Conservation (phyloP, 2,329 filamentous ascomycete genomes). For the Alternaria incomplexa region DNA sequence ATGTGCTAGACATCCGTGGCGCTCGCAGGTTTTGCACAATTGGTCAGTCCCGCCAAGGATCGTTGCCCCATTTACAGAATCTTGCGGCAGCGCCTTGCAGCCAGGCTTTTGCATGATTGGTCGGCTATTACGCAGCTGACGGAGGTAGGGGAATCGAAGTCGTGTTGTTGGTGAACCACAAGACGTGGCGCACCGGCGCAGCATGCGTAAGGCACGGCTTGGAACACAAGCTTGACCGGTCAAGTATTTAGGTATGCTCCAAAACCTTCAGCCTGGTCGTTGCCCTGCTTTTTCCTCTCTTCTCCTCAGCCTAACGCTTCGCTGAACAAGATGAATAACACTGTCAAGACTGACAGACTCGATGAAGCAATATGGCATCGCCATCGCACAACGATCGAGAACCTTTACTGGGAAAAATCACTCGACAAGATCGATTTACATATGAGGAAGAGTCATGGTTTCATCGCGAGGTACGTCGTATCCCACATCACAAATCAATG, state of each 20-base stretch:
- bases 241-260: background rate
- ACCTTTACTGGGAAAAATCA: background rate
- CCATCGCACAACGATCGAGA: background rate
- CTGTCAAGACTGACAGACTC: background rate
- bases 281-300: background rate
- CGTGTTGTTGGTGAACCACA: background rate
- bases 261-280: background rate
- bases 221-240: background rate
- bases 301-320: background rate
- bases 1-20: accelerated
- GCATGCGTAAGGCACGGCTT: background rate
- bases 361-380: background rate
- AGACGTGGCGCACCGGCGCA: background rate
- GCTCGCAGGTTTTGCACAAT: background rate
- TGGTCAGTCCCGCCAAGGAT: background rate
- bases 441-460: background rate
- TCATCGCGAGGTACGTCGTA: too few species aligned
- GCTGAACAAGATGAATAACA: background rate
- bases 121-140: background rate
- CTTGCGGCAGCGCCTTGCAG: background rate
- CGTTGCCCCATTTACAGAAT: background rate
- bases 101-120: background rate
- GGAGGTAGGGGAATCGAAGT: accelerated
- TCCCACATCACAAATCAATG: too few species aligned
- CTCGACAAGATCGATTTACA: background rate